Evolutionary conservation across 2,329 filamentous ascomycete genomes (phyloP), one percentile per base, ranked within the genome.

Genomic region (Sordariomycetes sp.): DNA sequence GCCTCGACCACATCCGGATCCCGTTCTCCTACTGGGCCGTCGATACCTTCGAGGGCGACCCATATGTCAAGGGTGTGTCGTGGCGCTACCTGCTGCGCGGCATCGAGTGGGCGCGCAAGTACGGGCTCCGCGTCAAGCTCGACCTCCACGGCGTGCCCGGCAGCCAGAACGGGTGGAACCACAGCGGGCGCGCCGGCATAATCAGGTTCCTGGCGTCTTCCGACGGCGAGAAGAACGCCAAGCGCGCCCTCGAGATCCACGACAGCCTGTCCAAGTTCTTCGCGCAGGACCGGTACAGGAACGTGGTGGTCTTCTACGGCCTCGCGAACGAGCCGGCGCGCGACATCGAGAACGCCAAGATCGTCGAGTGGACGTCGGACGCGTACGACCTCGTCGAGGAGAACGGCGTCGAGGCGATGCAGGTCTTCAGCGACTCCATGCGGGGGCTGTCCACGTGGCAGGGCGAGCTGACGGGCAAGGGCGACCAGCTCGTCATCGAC

Each of bases 141-240:
- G 94, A 99, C 70, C 75, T 97, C 4, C 94, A 99, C 72, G 91
- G 81, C n/a, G 77, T 94, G 0, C 93, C 93, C 0, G 94, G 94
- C 0, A 93, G 88, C 61, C 94, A 97, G 68, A 99, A 99, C 66
- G 94, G 94, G 1, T 97, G 93, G 93, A 97, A 97, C 66, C 94
- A 99, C 71, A 95, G 89, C 64, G 94, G 94, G 0, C 83, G 85
- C 11, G 86, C 88, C 69, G 93, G 94, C 1, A 61, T 73, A 1
- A 93, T 97, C 62, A 80, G 83, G 28, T 99, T 94, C 94, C 75
- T 97, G 46, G 94, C 94, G 65, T 94, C 94, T n/a, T 87, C 89
- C 0, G 79, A 96, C 66, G 93, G 94, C 12, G 77, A 80, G 1
- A 70, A 85, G 16, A 96, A 97, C 69, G 87, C 80, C 0, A 81